Evolutionary conservation across 1,284 basidiomycete species (phyloP), one percentile per base, ranked within the genome.

Genomic region (Fomitopsis pinicola): DNA sequence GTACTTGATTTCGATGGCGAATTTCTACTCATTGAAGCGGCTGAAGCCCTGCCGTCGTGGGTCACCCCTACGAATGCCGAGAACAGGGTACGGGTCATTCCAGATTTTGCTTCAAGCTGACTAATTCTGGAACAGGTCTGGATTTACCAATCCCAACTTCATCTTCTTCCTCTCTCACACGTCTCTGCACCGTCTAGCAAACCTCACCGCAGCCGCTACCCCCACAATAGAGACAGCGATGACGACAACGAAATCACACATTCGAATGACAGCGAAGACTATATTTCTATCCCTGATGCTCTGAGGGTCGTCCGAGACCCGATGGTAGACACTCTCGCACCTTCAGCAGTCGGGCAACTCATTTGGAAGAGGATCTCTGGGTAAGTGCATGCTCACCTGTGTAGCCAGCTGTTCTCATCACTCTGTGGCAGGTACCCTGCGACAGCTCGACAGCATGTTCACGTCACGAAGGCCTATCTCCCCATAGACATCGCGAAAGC

Each of bases 21-120:
- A 69, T 98, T 99, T 71, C 76, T 99, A 45, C 82, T 99, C 62
- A 98, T 99, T 65, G 97, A 99, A 77, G 97, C 94, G 3, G 97
- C 97, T 10, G 91, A 98, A 59, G 82, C 80, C 55, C 78, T 99
- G 10, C 96, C 97, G 4, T 77, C 82, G 1, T 99, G 97, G 97
- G 87, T 98, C 50, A 90, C 89, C 12, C 97, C 97, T 1, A 83
- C 88, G 50, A 95, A 96, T 72, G 89, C 94, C 46, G 86, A 89
- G 71, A 97, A 98, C 76, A 88, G 97, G 80, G 94, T 95, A 77
- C 76, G 90, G 22, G 22, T 22, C 22, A 80, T 33, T 33, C 8
- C 30, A 33, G 30, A 5, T 8, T 33, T 8, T 33, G 8, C 30
- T 33, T 33, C 30, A 33, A 33, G 30, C 30, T 33, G 5, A 33